A percentile compares a stretch with the other conserved stretches of the same genome.
Conservation (phyloP, 257 asterid species). For the Perilla frutescens region DNA sequence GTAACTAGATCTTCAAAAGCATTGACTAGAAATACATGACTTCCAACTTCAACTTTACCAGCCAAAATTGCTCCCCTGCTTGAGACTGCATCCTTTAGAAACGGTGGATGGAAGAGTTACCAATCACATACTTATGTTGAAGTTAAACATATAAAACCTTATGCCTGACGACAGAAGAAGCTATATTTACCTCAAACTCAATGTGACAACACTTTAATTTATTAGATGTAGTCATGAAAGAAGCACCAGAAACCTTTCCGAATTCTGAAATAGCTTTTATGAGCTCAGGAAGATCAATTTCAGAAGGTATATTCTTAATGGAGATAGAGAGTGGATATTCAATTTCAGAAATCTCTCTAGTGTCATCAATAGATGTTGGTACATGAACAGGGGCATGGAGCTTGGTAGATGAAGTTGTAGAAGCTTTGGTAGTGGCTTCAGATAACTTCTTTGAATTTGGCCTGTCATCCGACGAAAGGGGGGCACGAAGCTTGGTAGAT, state of each 20-base stretch:
- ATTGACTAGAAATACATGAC: slow-evolving; percentile 36
- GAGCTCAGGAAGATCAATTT: slow-evolving; percentile 42
- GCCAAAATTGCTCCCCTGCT: slow-evolving; percentile 45
- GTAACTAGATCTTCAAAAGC: slow-evolving; percentile 38
- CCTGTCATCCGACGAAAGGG: slow-evolving; percentile 32
- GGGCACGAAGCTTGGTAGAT: slow-evolving; percentile 16
- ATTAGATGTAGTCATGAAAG: slow-evolving; percentile 34
- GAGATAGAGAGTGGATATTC: slow-evolving; percentile 36
- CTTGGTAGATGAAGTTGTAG: slow-evolving; percentile 34
- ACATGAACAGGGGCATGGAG: slow-evolving; percentile 19
- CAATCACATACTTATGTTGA: not conserved
- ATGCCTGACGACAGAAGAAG: not conserved
- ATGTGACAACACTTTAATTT: slow-evolving; percentile 43
- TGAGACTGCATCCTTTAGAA: slow-evolving; percentile 48
- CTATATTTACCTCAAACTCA: slow-evolving; percentile 47
- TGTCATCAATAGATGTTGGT: slow-evolving; percentile 24
- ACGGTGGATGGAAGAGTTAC: slow-evolving; percentile 17
- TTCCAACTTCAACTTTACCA: slow-evolving; percentile 44
- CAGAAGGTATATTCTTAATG: slow-evolving; percentile 40
- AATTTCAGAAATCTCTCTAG: slow-evolving; percentile 24
- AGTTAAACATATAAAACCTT: not conserved
- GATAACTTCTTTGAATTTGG: slow-evolving; percentile 5
- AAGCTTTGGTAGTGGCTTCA: slow-evolving; percentile 17
- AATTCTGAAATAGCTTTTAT: slow-evolving; percentile 51
- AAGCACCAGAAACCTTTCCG: slow-evolving; percentile 55